Evolutionary conservation across 108 stramenopile genomes (phyloP), one percentile per base, ranked within the genome.

Genomic region (Stephanodiscus triporus): DNA sequence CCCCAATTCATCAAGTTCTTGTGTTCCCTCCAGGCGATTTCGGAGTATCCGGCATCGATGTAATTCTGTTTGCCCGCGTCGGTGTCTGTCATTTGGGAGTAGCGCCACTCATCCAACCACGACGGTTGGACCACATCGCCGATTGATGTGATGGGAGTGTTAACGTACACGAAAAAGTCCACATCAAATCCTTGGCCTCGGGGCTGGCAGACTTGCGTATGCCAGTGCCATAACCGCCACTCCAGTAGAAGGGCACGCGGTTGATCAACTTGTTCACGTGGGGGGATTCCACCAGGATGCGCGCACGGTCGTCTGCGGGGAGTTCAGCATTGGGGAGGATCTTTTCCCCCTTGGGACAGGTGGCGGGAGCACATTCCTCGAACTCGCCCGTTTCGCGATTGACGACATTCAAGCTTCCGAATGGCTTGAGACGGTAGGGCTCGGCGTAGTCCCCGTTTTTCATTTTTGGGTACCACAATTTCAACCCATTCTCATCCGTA

Each of bases 201-300:
- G 47, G 56, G 7, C 64, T 37, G 24, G 81, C 75, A 32, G 60
- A 63, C 60, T 82, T 82, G 48, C 81, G 65, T 24, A 82, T 82
- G 24, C 65, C 68, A 22, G 67, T 75, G 20, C 71, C 80, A 51
- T 73, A 80, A 22, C 81, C 81, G 17, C 81, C 81, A 57, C 65
- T 68, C 81, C 81, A 82, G 47, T 71, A 82, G 55, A 82, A 82
- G 13, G 81, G 81, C n/a, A 72, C 81, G 8, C 81, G 74, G 47
- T 82, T 82, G 63, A 82, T 76, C 8, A 71, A 22, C 42, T 82
- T 56, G 14, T 49, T 70, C 17, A 53, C 75, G 38, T 75, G 75
- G 42, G 81, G 75, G 17, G 81, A 82, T 17, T 74, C 75, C 47
- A 70, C 68, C 56, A 82, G 42, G 9, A 76, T 60, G 2, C 40